Percentiles rank a stretch among this genome's conserved stretches.
phyloP scores from a whole-genome alignment of 2,329 filamentous ascomycete species.

The Talaromyces marneffei region DNA sequence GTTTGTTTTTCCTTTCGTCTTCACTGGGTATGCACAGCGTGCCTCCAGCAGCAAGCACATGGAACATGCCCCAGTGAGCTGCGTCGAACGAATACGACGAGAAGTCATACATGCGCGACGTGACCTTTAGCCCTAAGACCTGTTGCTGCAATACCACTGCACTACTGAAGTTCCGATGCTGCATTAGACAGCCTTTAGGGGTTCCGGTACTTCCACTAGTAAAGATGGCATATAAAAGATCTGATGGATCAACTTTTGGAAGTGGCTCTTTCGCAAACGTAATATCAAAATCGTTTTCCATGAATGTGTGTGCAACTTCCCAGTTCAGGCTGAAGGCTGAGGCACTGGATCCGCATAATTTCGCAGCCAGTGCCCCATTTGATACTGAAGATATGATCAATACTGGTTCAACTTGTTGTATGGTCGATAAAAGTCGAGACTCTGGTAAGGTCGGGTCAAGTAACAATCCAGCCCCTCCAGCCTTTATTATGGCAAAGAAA shows the following conservation, averaged over 20 bases:
- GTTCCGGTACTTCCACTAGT: constrained; percentile 47
- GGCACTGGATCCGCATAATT: background rate
- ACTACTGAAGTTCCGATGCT: constrained; percentile 36
- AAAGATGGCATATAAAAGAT: constrained; percentile 47
- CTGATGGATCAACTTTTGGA: background rate
- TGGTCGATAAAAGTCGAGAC: background rate
- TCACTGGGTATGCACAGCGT: constrained; percentile 55
- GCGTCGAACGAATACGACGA: constrained; percentile 53
- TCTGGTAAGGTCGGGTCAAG: constrained; percentile 6
- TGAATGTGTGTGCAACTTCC: background rate
- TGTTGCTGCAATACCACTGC: background rate
- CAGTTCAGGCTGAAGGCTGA: background rate
- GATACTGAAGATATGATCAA: background rate
- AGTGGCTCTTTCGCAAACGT: background rate
- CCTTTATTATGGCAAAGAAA: constrained; percentile 9
- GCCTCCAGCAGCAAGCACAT: constrained; percentile 51
- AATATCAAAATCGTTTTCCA: background rate
- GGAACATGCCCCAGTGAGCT: constrained; percentile 49
- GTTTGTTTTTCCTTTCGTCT: constrained; percentile 33
- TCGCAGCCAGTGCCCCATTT: background rate
- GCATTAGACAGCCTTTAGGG: constrained; percentile 53
- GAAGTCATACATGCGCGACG: constrained; percentile 34
- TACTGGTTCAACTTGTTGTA: background rate
- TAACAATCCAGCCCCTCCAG: constrained; percentile 2
- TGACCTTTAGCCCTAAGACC: background rate